Percentiles rank a stretch among this genome's conserved stretches.
phyloP scores from a whole-genome alignment of 2,329 filamentous ascomycete species.

The Calonectria henricotiae region DNA sequence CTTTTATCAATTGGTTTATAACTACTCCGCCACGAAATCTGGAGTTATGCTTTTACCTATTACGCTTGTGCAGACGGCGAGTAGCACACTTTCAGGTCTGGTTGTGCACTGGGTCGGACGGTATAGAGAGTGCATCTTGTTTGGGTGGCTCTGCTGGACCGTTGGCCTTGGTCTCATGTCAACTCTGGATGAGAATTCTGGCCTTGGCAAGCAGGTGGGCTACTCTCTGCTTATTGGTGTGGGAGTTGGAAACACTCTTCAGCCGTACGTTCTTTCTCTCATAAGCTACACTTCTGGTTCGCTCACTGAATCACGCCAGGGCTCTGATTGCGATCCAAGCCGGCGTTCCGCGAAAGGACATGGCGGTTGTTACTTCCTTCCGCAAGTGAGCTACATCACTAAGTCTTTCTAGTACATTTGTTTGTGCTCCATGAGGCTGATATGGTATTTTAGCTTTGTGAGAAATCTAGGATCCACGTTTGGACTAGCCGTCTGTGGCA shows the following conservation, averaged over 20 bases:
- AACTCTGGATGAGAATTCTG: constrained; percentile 3
- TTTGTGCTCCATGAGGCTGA: not conserved
- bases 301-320: not conserved
- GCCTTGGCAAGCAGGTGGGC: constrained; percentile 8
- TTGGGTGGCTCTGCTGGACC: constrained; percentile 16
- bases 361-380: constrained; percentile 17
- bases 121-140: constrained; percentile 4
- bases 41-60: constrained; percentile 17
- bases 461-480: constrained; percentile 12
- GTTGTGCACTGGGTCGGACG: constrained; percentile 14
- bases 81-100: constrained; percentile 4
- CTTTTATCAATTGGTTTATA: constrained; percentile 4
- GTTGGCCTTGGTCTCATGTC: constrained; percentile 13
- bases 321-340: constrained; percentile 10
- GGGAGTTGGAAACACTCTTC: constrained; percentile 10
- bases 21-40: constrained; percentile 3
- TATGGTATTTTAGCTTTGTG: not conserved
- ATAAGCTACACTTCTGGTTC: too few species aligned
- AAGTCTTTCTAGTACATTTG: not conserved
- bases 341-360: constrained; percentile 10
- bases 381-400: not conserved
- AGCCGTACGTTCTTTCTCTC: not conserved
- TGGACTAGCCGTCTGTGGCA: constrained; percentile 6
- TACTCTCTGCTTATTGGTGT: constrained; percentile 12
- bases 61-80: constrained; percentile 6